Base-by-base conservation (phyloP, 1,139 yeast species). In the Debaryomyces udenii region DNA sequence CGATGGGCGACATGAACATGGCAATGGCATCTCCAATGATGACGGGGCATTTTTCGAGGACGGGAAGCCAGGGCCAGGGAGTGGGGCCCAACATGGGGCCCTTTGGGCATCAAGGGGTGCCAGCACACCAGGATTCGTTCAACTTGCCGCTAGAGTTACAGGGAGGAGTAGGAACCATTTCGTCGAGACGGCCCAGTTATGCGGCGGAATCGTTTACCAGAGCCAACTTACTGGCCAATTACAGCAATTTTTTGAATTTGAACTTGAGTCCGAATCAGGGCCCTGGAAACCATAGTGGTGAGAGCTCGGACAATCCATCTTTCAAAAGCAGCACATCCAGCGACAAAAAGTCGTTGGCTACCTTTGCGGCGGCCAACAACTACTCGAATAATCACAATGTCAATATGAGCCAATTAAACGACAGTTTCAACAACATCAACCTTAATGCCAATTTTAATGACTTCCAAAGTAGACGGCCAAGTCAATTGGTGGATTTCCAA, bases 101-200 rank as follows among this genome's bases (percentile, higher is more conserved):
- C 23, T 26, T 18, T 17, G 18, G 39, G 1, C 26, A 13, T 16
- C 23, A 31, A 26, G 40, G 40, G 3, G 28, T n/a, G 13, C 18
- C 20, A 18, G 20, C 23, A 9, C 38, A 33, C 31, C 35, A 33
- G 17, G 62, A 60, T 37, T 40, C 59, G 15, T 80, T 81, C 58
- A 70, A 65, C 44, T 64, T 81, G 43, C 86, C 87, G 0, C 46
- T 66, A 6, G 86, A 81, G 50, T 65, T 81, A 34, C 86, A 80
- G 58, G 86, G 86, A 26, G 87, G 87, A 0, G 67, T 81, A 3
- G 80, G 81, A 11, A 79, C 71, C 43, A 80, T 81, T 31, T 76
- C 79, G 20, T 76, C 83, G 7, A 69, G 87, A 59, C 69, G 87
- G 57, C 86, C 86, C 24, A 72, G 81, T 44, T 81, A 78, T 51